Evolutionary conservation across 2,329 filamentous ascomycete species (phyloP).

Genomic region (Ophiostoma perfectum): DNA sequence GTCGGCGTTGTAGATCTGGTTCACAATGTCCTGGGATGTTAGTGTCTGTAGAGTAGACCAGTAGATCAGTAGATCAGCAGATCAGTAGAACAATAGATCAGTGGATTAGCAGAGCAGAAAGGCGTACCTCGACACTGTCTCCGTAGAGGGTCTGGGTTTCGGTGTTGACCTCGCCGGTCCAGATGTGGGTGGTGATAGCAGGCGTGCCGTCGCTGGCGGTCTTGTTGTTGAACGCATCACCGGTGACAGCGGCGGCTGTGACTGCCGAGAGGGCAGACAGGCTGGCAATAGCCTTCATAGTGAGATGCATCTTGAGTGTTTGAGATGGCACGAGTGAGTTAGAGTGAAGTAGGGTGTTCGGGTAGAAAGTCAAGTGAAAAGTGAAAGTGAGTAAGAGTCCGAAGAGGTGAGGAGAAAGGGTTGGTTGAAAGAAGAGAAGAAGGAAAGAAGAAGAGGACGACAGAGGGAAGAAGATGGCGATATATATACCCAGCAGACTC

Average conservation of each 20-base stretch:
- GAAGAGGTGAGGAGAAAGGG: neutral
- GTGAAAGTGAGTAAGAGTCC: neutral
- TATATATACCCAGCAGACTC: neutral
- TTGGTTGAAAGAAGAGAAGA: neutral
- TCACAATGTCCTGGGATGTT: constrained; percentile 12
- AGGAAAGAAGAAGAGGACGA: neutral
- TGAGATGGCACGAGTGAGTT: neutral
- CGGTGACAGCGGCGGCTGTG: neutral
- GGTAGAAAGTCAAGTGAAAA: neutral
- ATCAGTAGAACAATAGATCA: too few relatives aligned
- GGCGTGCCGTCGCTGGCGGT: neutral
- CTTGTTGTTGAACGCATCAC: neutral
- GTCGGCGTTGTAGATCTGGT: constrained; percentile 7
- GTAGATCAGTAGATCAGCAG: too few relatives aligned
- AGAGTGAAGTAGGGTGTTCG: too few relatives aligned
- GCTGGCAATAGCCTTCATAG: neutral
- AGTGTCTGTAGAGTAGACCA: neutral
- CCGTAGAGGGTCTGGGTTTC: constrained; percentile 8
- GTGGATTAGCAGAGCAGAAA: neutral
- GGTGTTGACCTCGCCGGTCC: constrained; percentile 6
- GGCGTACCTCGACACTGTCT: constrained; percentile 11
- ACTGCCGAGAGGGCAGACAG: neutral
- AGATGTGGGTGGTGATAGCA: constrained; percentile 8
- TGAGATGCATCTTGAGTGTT: neutral
- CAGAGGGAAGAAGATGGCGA: neutral